phyloP scores from a whole-genome alignment of 2,329 filamentous ascomycete genomes.

The Aspergillus pseudoviridinutans region DNA sequence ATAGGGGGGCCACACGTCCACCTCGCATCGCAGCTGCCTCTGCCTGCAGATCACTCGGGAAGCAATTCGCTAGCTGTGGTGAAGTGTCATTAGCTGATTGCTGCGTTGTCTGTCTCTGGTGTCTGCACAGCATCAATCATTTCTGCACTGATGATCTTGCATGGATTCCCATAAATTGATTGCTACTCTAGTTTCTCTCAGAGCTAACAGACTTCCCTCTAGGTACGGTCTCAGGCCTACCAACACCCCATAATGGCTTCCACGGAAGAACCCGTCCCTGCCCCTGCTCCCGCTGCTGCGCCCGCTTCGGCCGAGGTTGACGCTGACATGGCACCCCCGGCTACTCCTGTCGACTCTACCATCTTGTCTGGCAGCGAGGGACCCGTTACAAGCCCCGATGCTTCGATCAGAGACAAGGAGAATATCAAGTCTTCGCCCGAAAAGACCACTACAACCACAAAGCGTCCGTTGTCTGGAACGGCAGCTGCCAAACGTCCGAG shows the following conservation, averaged over 20 bases:
- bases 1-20: constrained; percentile 7
- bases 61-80: neutral
- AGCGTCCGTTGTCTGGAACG: constrained; percentile 33
- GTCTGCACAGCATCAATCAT: neutral
- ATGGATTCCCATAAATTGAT: neutral
- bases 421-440: constrained; percentile 27
- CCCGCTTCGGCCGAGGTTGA: constrained; percentile 22
- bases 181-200: neutral
- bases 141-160: neutral
- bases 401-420: constrained; percentile 29
- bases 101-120: neutral
- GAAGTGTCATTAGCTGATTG: neutral
- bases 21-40: constrained; percentile 2
- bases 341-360: constrained; percentile 32
- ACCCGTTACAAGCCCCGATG: constrained; percentile 32
- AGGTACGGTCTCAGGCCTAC: neutral
- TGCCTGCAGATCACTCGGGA: neutral
- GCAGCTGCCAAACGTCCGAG: constrained; percentile 34
- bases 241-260: constrained; percentile 28
- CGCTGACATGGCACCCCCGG: constrained; percentile 28
- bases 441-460: constrained; percentile 29
- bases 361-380: constrained; percentile 33
- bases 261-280: constrained; percentile 29
- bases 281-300: constrained; percentile 3
- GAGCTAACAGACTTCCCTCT: neutral